Base-by-base conservation (phyloP, 1,284 basidiomycete species). In the Paramarasmius palmivorus region DNA sequence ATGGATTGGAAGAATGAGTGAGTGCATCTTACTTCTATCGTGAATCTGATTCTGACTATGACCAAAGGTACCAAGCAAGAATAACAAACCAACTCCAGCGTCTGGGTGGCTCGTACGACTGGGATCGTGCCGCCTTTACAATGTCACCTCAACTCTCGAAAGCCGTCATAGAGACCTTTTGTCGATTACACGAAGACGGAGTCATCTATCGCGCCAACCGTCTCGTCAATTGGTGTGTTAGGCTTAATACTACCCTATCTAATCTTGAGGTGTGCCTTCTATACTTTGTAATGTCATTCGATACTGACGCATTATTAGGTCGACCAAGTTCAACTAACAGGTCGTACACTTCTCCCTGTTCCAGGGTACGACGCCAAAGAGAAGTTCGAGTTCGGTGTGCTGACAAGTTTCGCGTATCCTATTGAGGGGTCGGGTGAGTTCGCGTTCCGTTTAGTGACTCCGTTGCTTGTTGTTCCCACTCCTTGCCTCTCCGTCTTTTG, bases 161-260 rank as follows among this genome's bases (percentile, higher is more conserved):
- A 73, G 95, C 95, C 37, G 97, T 99, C 42, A 79, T 86, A 36
- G 95, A 99, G 70, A 92, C 85, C 9, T 99, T 99, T 73, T 95
- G 93, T 70, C 81, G 82, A 39, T 73, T 99, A 39, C 90, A 95
- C 66, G 95, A 99, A 68, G 93, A 95, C 50, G 95, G 96, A 6
- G 84, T 95, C 63, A 73, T 99, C 55, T 99, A 99, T 73, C 91
- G 97, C 37, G 95, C 95, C 17, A 99, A 98, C 70, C 87, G 96
- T 35, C 84, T 99, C 49, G 96, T 99, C 61, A 98, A 99, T 71
- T 99, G 97, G 96, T 99, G 96, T 79, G 92, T 95, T 55, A 84
- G 87, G 67, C 75, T 99, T 58, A 98, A 98, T 71, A 99, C 97
- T 8, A 97, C 95, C 0, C 77, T 99, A 7, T 98, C 95, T 47